A percentile compares a stretch with the other conserved stretches of the same genome.
Evolutionary conservation across 345 rosid genomes (phyloP).

Genomic region (Murraya koenigii): DNA sequence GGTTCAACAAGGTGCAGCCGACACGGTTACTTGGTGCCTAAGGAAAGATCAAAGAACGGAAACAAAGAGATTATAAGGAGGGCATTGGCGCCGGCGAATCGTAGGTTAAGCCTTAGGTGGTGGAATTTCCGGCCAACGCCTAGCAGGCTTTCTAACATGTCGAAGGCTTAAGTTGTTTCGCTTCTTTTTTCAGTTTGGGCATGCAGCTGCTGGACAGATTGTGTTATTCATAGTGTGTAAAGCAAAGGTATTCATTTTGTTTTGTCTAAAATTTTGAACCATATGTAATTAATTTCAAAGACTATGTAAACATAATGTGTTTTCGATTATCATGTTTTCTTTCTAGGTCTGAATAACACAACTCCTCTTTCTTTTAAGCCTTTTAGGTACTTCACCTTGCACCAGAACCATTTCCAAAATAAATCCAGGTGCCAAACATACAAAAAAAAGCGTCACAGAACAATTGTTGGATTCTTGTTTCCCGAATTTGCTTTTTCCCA

Average conservation of each 20-base stretch:
- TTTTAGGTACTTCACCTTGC: no score
- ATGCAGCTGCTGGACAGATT: background rate
- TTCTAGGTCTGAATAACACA: no score
- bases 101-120: constrained; percentile 32
- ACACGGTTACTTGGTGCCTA: constrained; percentile 34
- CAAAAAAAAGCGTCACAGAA: background rate
- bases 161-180: constrained; percentile 21
- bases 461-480: background rate
- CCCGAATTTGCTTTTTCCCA: background rate
- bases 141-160: constrained; percentile 44
- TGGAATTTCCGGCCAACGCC: constrained; percentile 44
- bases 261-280: background rate
- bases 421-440: no score
- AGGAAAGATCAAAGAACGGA: constrained; percentile 22
- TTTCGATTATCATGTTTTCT: background rate
- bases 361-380: no score
- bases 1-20: constrained; percentile 30
- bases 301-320: background rate
- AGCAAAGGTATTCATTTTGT: background rate
- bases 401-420: no score
- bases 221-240: background rate
- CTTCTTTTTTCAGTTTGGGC: background rate
- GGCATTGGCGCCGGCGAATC: constrained; percentile 31
- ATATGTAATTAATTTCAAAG: background rate
- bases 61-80: constrained; percentile 34